Base-by-base conservation (phyloP, 2,329 filamentous ascomycete genomes). In the Monilinia laxa region DNA sequence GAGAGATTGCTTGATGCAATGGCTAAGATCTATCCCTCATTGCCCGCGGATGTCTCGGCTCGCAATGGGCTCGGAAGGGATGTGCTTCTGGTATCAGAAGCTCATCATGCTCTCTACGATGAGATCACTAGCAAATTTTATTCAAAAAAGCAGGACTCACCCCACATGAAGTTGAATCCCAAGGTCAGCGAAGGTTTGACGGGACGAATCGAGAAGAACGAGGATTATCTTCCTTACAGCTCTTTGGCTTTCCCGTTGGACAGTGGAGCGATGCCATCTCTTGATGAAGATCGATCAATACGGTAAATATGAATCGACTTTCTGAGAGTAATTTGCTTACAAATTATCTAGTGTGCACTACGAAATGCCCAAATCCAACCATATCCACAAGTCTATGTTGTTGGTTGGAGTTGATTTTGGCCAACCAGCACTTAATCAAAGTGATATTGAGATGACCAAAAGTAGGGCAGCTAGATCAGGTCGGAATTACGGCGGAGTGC, bases 331-430 rank as follows among this genome's bases (percentile, higher is more conserved):
- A 40, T 12, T 35, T 55, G 47, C 68, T 72, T 62, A 70, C 65
- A 75, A 80, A 16, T 55, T 38, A 7, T 64, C 20, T 70, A 96
- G 91, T 75, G 93, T 98, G 14, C 82, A 91, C 74, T 99, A 96
- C 76, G 87, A 92, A 55, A 90, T 97, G 79, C 93, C 94, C 0
- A 82, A 84, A 52, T 87, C 86, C 23, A 82, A 82, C 12, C 85
- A 91, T 73, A 81, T 87, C 5, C 95, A 99, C 80, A 97, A 97
- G 77, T 97, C 93, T 7, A 96, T 97, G 90, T 84, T 99, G 18
- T 83, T 99, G 47, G 89, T 92, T 3, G 95, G 95, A 16, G 88
- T 93, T 51, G 87, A 89, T 73, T 83, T 93, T 66, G 87, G 90
- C 5, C 80, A 84, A 2, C 87, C 91, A 1, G 89, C 87, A 12